Evolutionary conservation across 2,329 filamentous ascomycete genomes (phyloP), one percentile per base, ranked within the genome.

Genomic region (Neopestalotiopsis clavispora): DNA sequence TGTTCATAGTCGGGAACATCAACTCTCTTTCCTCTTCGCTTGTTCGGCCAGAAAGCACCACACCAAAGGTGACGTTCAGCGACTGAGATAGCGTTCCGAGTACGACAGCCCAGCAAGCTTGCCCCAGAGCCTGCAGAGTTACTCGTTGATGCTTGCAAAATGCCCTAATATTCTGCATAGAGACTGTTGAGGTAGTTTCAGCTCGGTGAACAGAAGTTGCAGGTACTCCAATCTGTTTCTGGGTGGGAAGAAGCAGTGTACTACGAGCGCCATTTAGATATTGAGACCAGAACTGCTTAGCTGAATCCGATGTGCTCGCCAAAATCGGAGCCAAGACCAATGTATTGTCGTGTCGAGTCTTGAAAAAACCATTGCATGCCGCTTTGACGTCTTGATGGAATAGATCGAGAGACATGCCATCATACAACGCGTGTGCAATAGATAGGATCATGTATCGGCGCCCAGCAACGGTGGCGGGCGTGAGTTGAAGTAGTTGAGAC

Each of bases 1-100:
- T 97, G 75, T 97, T 98, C 93, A 98, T 97, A 0, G 92, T 94
- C 0, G 95, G 95, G 74, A 97, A 98, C 76, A 95, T 85, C 13
- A 95, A 80, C 32, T 87, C 79, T 58, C 92, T 87, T 0, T 89
- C 87, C 17, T 88, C 86, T 60, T 92, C 90, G 10, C 89, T 90
- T 68, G 96, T 93, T n/a, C 95, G 88, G 17, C 95, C 95, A 0
- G 94, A 94, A 13, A 97, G 84, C 1, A 98, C 91, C 0, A 93
- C 88, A 0, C 95, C 95, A 75, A 96, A 97, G 0, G 90, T 86
- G 4, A 97, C 87, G 72, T 97, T 94, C 0, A 97, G 85, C 0
- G 87, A 87, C 3, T 84, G 80, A 1, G 87, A 84, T 61, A 89
- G 84, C 0, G 87, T 85, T 1, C 93, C 90, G 1, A 97, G 84